Percentiles rank a stretch among this genome's conserved stretches.
Conservation (phyloP, 164 flowering plant genomes). For the Buxus sempervirens region DNA sequence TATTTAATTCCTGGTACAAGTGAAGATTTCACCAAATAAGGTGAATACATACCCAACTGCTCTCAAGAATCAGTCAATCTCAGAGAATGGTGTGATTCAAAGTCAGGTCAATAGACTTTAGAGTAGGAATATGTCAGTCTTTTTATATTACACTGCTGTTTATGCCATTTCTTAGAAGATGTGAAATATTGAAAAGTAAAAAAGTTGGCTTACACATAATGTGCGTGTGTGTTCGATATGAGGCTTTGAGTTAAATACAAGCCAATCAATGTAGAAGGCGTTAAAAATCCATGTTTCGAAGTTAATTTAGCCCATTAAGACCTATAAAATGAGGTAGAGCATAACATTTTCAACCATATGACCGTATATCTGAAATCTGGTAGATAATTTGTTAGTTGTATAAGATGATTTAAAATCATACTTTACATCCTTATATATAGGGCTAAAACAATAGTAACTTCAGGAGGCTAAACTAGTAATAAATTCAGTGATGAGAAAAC, state of each 20-base stretch:
- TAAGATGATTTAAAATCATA: neutral
- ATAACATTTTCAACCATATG: neutral
- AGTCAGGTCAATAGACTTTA: too few species aligned
- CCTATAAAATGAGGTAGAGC: neutral
- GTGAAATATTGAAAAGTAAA: too few species aligned
- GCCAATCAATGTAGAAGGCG: neutral
- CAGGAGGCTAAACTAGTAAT: neutral
- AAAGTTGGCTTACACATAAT: too few species aligned
- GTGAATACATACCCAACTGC: neutral
- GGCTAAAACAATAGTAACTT: neutral
- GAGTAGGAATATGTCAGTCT: too few species aligned
- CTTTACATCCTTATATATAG: too few species aligned
- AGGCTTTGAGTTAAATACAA: neutral
- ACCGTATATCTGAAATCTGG: neutral
- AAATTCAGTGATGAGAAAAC: neutral
- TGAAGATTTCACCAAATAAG: neutral
- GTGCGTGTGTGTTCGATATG: too few species aligned
- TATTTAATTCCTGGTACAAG: neutral
- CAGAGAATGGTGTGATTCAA: neutral
- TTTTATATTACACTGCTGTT: too few species aligned
- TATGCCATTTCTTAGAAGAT: too few species aligned
- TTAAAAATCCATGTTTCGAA: neutral
- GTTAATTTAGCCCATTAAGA: neutral
- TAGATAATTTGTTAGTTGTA: neutral
- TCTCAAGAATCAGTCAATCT: neutral